Conservation (phyloP, 257 asterid genomes). For the Scutellaria barbata region DNA sequence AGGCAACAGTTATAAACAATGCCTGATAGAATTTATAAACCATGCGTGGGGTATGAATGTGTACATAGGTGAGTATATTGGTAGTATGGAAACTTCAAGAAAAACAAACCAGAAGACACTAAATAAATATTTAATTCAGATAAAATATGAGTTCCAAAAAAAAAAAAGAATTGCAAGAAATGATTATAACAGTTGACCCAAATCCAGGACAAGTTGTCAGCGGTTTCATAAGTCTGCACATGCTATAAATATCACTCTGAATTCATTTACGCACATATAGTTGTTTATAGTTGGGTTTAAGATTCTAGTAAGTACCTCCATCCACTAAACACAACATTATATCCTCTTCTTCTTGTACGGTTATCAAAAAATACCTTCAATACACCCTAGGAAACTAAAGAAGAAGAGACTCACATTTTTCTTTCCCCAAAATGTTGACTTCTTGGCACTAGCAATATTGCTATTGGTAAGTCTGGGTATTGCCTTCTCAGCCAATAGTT, state of each 20-base stretch:
- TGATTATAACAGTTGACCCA: not conserved
- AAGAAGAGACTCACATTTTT: constrained; percentile 60
- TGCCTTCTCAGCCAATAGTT: constrained; percentile 60
- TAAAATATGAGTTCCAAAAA: not conserved
- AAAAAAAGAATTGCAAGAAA: not conserved
- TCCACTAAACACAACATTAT: constrained; percentile 13
- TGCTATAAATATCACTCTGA: not conserved
- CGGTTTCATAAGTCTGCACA: constrained; percentile 12
- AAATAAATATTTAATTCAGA: not conserved
- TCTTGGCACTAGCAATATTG: constrained; percentile 55
- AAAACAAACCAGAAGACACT: not conserved
- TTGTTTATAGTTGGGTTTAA: not conserved
- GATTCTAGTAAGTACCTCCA: constrained; percentile 15
- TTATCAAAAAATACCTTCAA: not conserved
- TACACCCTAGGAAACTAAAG: not conserved
- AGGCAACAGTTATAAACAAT: not conserved
- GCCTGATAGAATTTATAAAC: constrained; percentile 1
- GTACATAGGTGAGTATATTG: not conserved
- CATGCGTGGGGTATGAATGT: not conserved
- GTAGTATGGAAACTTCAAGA: not conserved
- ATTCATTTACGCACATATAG: not conserved
- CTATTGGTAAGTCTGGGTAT: constrained; percentile 50
- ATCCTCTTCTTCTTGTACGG: not conserved
- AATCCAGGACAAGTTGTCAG: not conserved
- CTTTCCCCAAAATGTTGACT: constrained; percentile 85